Conservation (phyloP, 1,284 basidiomycete genomes). For the Papiliotrema terrestris region DNA sequence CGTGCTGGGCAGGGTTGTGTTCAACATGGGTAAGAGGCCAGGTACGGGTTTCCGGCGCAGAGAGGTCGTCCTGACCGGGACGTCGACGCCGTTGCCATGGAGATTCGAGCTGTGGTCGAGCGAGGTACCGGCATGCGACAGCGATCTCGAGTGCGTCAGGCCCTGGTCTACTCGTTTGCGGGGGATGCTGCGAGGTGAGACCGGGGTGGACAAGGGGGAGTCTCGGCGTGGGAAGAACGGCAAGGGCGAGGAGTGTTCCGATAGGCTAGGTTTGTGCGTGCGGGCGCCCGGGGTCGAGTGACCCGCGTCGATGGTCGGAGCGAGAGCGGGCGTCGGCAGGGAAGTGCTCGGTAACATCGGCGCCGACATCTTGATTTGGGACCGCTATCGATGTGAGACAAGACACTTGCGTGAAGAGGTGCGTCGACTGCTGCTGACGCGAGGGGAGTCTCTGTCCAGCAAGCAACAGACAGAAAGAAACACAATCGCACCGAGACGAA, state of each 20-base stretch:
- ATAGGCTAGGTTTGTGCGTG: background rate
- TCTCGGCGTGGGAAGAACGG: constrained; percentile 1
- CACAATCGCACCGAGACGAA: too few species aligned
- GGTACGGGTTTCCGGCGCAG: constrained; percentile 1
- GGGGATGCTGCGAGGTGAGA: background rate
- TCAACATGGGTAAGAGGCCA: background rate
- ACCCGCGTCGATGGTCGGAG: too few species aligned
- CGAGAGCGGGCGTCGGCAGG: too few species aligned
- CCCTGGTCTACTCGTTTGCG: background rate
- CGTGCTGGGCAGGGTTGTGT: background rate
- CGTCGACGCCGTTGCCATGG: background rate
- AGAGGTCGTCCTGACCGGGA: background rate
- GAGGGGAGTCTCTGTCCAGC: too few species aligned
- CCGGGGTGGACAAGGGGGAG: background rate
- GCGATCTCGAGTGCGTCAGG: background rate
- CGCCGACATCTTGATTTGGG: too few species aligned
- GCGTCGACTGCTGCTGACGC: too few species aligned
- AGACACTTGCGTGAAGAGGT: too few species aligned
- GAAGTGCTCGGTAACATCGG: too few species aligned
- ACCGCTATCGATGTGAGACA: too few species aligned
- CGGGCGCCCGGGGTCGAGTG: background rate
- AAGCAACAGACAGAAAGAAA: too few species aligned
- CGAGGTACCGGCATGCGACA: background rate
- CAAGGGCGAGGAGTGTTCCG: background rate
- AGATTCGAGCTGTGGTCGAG: background rate